phyloP scores from a whole-genome alignment of 2,329 filamentous ascomycete species.

The Penicillium aurantiogriseum region DNA sequence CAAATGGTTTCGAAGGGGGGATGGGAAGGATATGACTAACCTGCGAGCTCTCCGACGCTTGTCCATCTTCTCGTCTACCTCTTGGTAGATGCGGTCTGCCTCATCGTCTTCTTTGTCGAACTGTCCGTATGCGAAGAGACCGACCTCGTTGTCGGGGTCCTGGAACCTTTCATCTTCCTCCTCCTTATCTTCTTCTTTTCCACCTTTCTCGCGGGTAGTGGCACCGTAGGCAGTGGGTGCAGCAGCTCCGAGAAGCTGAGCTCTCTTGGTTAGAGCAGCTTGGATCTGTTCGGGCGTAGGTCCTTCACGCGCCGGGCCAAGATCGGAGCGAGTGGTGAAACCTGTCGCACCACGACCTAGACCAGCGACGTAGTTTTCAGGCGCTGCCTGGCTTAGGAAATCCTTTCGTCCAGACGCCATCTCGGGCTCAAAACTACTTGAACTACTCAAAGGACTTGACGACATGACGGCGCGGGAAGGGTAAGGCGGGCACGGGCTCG shows the following conservation, averaged over 20 bases:
- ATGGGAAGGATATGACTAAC: conserved; percentile 57
- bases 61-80: conserved; percentile 97
- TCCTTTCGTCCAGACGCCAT: conserved; percentile 69
- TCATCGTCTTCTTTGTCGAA: conserved; percentile 98
- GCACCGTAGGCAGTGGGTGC: conserved; percentile 72
- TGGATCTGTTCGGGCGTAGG: conserved; percentile 98
- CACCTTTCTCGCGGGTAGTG: conserved; percentile 61
- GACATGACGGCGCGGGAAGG: background rate
- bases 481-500: conserved; percentile 7
- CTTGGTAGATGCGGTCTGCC: conserved; percentile 91
- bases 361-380: conserved; percentile 90
- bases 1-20: conserved; percentile 48
- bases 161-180: conserved; percentile 81
- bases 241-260: conserved; percentile 73
- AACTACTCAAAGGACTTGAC: background rate
- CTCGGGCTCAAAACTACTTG: conserved; percentile 18
- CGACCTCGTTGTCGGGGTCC: conserved; percentile 95
- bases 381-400: conserved; percentile 82
- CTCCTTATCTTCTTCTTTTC: conserved; percentile 63
- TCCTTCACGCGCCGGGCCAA: conserved; percentile 90
- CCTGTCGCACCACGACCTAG: conserved; percentile 96
- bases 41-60: conserved; percentile 79
- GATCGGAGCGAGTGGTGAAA: conserved; percentile 94
- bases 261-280: conserved; percentile 91
- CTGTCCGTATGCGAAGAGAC: conserved; percentile 89